These are phyloP conservation scores for Cryptosporidium parvum DNA, from an alignment of 169 alveolate species.

Conservation along the genomic window DNA sequence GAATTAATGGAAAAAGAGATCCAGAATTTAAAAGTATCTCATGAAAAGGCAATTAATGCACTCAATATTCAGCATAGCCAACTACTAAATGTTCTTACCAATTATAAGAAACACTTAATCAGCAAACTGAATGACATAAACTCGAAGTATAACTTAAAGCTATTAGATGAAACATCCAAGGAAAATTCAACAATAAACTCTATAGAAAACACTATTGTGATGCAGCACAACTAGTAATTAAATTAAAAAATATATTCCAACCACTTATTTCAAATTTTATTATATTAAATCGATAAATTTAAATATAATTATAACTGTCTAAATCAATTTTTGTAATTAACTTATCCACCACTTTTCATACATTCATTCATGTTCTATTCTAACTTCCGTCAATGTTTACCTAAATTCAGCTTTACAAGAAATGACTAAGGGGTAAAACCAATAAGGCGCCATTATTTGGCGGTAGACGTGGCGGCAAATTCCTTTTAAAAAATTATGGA, in stretches of 20 bases:
- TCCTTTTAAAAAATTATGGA: neutral
- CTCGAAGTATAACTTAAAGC: neutral
- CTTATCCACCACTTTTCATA: neutral
- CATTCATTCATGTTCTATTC: no score
- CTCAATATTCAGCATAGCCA: conserved; percentile 30
- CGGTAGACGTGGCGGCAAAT: conserved; percentile 72
- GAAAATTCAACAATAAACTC: neutral
- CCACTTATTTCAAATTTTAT: no score
- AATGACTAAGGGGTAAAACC: neutral
- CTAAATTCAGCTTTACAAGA: neutral
- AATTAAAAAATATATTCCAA: neutral
- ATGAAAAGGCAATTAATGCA: conserved; percentile 50
- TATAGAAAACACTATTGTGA: neutral
- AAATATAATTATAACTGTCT: no score
- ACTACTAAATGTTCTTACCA: conserved; percentile 12
- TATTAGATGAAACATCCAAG: neutral
- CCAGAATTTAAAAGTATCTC: conserved; percentile 23
- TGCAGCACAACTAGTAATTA: neutral
- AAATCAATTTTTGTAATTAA: no score
- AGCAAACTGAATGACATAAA: neutral
- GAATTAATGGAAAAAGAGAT: conserved; percentile 53
- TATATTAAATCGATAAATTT: no score
- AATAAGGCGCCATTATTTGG: conserved; percentile 39
- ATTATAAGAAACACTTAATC: conserved; percentile 10
- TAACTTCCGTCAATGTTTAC: neutral